Evolutionary conservation across 257 asterid genomes (phyloP).

Genomic region (Przewalskia tangutica): DNA sequence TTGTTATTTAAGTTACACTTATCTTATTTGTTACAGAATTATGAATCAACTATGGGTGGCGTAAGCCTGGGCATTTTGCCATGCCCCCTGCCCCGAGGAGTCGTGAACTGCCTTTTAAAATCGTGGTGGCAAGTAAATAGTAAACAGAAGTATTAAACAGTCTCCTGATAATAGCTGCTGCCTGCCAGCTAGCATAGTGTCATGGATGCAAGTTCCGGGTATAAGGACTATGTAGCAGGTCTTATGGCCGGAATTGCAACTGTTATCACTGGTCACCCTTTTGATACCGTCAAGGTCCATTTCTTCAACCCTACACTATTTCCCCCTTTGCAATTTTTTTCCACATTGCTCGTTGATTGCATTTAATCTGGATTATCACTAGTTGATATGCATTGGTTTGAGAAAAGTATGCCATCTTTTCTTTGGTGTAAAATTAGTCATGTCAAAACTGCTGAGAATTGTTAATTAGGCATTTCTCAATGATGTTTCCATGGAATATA

Average conservation of each 20-base stretch:
- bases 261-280: slow-evolving; percentile 65
- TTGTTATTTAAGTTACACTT: too few species aligned
- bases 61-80: too few species aligned
- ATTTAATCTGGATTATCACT: background rate
- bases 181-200: too few species aligned
- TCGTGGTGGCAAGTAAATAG: too few species aligned
- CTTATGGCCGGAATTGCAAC: slow-evolving; percentile 75
- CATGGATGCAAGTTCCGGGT: slow-evolving; percentile 45
- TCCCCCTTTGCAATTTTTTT: background rate
- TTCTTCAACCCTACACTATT: background rate
- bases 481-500: background rate
- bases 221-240: slow-evolving; percentile 83
- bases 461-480: background rate
- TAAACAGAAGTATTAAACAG: too few species aligned
- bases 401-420: background rate
- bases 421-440: background rate
- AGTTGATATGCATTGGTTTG: background rate
- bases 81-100: too few species aligned
- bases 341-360: background rate
- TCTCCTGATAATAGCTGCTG: too few species aligned
- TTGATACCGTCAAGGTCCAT: slow-evolving; percentile 84
- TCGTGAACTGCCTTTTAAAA: too few species aligned
- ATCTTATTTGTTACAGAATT: too few species aligned
- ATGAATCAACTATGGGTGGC: too few species aligned
- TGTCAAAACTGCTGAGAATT: background rate